Evolutionary conservation across 2,329 filamentous ascomycete genomes (phyloP).

Genomic region (Trichoderma atrobrunneum): DNA sequence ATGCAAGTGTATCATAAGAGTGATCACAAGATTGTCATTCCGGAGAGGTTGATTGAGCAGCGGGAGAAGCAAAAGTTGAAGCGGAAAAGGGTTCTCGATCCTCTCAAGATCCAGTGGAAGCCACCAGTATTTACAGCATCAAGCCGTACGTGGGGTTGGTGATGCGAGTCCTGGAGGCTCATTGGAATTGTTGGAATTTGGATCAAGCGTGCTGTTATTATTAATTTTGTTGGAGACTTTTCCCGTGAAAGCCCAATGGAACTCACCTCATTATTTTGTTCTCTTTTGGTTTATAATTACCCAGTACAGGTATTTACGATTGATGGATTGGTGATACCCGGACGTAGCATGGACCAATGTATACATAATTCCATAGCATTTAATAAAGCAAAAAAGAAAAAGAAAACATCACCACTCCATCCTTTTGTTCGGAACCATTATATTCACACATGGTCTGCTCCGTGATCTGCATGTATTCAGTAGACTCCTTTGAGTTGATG

Average conservation of each 20-base stretch:
- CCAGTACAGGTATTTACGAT: not conserved
- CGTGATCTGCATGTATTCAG: not conserved
- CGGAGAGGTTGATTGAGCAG: conserved; percentile 75
- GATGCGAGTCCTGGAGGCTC: conserved; percentile 21
- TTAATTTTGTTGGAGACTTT: not conserved
- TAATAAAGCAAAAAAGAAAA: not conserved
- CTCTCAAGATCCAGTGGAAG: conserved; percentile 85
- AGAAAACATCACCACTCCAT: not conserved
- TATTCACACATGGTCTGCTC: not conserved
- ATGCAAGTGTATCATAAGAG: conserved; percentile 96
- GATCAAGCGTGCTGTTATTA: not conserved
- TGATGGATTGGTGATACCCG: not conserved
- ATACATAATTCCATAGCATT: not conserved
- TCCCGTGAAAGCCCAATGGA: not conserved
- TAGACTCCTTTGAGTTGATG: too few species aligned
- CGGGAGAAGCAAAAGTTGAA: conserved; percentile 79
- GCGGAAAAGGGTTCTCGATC: conserved; percentile 71
- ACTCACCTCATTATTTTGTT: not conserved
- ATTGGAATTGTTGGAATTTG: not conserved
- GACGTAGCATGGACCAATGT: not conserved
- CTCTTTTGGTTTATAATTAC: not conserved
- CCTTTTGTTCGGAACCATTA: not conserved
- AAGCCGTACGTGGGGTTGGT: conserved; percentile 95
- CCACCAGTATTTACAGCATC: conserved; percentile 91
- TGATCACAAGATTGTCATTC: conserved; percentile 92